Base-by-base conservation (phyloP, 208 protist species). In the Trypanosoma lewisi region DNA sequence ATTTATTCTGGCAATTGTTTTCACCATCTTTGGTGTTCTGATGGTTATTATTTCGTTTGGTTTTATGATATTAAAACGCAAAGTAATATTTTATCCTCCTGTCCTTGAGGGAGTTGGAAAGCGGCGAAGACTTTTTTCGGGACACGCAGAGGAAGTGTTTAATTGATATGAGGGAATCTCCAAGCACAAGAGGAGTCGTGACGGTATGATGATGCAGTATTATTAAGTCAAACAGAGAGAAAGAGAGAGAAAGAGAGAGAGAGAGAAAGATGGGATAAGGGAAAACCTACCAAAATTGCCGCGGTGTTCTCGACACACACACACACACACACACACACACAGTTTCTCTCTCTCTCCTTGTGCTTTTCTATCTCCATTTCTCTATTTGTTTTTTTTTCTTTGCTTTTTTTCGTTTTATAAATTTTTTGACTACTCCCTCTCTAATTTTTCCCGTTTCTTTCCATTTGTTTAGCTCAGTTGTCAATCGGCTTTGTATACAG, bases 1-100 rank as follows among this genome's bases (percentile, higher is more conserved):
- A 31, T 19, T 66, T 1, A 60, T 65, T 47, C 44, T 73, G n/a
- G 57, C 36, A 28, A 59, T 61, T 53, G 42, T 67, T 53, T 73
- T 52, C 31, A 62, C 58, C n/a, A n/a, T 14, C 37, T 42, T 65
- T 62, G 50, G 58, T 21, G 58, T 60, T 2, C 25, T 60, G 0
- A 28, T 36, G 2, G 34, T 73, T 37, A 8, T 50, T 30, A 4
- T 51, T 6, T 21, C 67, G 7, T 27, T 61, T 48, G 39, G 19
- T 2, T 73, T 67, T 25, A 45, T 57, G 8, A 19, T 73, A 4
- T 17, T 21, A 28, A 0, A 66, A 23, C 44, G 27, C 14, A 25
- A 37, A 17, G 23, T 56, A 47, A 34, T 73, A 31, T 61, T 67
- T 50, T 30, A 33, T 19, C 42, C 59, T 41, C 67, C 59, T 11